Conservation (phyloP, 2,329 filamentous ascomycete genomes). For the Calonectria multiphialidica region DNA sequence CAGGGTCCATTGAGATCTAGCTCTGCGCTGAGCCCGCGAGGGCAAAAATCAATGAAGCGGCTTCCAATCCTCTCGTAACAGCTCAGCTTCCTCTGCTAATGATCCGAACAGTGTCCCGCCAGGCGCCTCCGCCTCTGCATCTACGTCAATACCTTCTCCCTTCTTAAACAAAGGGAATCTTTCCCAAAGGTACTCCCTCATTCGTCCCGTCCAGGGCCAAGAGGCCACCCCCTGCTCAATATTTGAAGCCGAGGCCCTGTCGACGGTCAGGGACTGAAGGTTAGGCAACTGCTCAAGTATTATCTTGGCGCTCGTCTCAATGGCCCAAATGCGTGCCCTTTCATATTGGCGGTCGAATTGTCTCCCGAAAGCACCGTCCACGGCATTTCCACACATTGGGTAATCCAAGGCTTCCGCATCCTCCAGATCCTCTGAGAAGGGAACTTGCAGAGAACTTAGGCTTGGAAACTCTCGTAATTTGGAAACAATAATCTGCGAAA, state of each 20-base stretch:
- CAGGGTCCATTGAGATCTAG: no score
- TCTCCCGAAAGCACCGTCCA: neutral
- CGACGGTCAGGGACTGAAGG: neutral
- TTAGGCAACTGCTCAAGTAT: neutral
- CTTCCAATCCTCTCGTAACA: neutral
- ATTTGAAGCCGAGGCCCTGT: neutral
- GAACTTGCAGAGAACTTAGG: neutral
- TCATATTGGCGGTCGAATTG: neutral
- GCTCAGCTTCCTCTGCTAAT: neutral
- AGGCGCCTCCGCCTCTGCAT: neutral
- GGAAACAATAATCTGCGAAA: neutral
- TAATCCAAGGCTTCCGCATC: neutral
- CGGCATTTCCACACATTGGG: neutral
- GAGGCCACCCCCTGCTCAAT: neutral
- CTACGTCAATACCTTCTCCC: neutral
- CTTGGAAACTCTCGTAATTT: neutral
- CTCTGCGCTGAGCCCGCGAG: no score
- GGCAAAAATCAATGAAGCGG: neutral
- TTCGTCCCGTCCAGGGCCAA: neutral
- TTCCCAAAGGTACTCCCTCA: neutral
- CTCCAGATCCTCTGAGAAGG: neutral
- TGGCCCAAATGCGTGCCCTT: neutral
- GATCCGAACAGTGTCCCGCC: neutral
- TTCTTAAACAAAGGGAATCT: neutral
- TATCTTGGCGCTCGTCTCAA: neutral